Base-by-base conservation (phyloP, 2,329 filamentous ascomycete species). In the Ciborinia camelliae region DNA sequence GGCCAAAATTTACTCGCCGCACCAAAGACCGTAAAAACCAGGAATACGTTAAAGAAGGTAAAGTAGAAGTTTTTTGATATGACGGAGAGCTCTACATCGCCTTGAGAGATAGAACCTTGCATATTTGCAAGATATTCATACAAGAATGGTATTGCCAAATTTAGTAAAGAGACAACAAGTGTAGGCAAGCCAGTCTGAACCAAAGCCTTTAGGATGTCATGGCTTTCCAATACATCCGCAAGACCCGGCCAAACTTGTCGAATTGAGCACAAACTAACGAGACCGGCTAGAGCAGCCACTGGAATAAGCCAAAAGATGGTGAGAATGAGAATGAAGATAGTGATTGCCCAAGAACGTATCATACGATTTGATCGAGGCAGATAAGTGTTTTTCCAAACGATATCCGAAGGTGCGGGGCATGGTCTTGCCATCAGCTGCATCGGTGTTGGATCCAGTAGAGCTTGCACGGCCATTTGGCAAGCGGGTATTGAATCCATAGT, bases 1-100 rank as follows among this genome's bases (percentile, higher is more conserved):
- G 82, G 81, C 77, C 87, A 87, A 73, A 97, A 90, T 62, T 88
- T 86, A 47, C 89, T 86, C 1, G 86, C 91, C 5, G 92, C 92
- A 62, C 90, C 90, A 53, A 96, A 90, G 32, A 95, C 84, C 0
- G 94, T 96, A 76, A 98, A 97, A 52, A 98, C 86, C 59, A 98
- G 85, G 78, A 99, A 99, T 65, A 98, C 91, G 78, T 99, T 99
- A 85, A 99, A 98, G 78, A 99, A 99, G 12, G 90, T 93, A 76
- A 99, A 99, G 82, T 98, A 97, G 79, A 98, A 99, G 77, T 98
- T 99, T 80, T 99, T 99, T 62, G 92, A 97, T 69, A 99, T 94
- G 52, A 96, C 83, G 0, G 95, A 98, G 8, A 99, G 82, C 76
- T 98, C 95, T 28, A 99, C 88, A 68, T 99, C 95, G 52, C 92